Base-by-base conservation (phyloP, 169 alveolate species). In the Pseudocohnilembus persalinus region DNA sequence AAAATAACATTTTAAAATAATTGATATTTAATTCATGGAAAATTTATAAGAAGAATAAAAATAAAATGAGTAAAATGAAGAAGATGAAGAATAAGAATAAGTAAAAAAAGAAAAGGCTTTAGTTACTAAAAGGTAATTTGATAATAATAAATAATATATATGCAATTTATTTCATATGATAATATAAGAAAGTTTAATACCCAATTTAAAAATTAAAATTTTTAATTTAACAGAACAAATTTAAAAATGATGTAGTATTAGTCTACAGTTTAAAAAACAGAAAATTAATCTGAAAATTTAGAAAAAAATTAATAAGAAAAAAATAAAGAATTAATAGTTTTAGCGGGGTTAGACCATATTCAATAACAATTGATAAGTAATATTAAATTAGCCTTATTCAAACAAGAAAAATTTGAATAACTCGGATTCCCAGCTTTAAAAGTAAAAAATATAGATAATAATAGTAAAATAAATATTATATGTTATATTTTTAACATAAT, bases 361-460 rank as follows among this genome's bases (percentile, higher is more conserved):
- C 4, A 77, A 27, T 63, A 77, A 77, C 33, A 77, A 25, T 77
- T 77, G 63, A 31, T 31, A 77, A 77, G 33, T 33, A 28, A 77
- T 34, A 25, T 77, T 1, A 77, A 33, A 33, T 27, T 77, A 20
- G 34, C 82, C 26, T 68, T 77, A 27, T 77, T 77, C 31, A 27
- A 77, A 77, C 33, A 77, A 27, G 82, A 77, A 27, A 31, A 68
- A 77, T 77, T 77, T 33, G 63, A 77, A 77, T 64, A 32, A 31
- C 63, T 77, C 0, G 82, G 82, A 24, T 77, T 77, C 33, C 63
- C 82, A 1, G 74, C 82, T 25, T 63, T 77, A 33, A 77, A 77
- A 68, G 82, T 77, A 77, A 77, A 77, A 31, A 1, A 0, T 31
- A 31, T 29, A 34, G 32, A 25, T 32, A 77, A 4, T 1, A 1